A percentile compares a stretch with the other conserved stretches of the same genome.
phyloP scores from a whole-genome alignment of 1,139 yeast species.

The Hyphopichia khmerensis region DNA sequence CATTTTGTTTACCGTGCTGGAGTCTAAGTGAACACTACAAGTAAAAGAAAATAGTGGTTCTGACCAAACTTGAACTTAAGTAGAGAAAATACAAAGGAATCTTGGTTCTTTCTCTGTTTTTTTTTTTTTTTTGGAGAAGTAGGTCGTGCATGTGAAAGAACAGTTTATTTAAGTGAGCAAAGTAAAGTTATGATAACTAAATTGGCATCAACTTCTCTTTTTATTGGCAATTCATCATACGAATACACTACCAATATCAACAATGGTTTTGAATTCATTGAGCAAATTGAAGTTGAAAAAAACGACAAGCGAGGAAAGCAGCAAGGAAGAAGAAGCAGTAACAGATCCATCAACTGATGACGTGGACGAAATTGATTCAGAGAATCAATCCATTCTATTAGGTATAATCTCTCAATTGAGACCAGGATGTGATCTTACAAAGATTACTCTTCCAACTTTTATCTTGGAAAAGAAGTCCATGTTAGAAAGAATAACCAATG shows the following conservation, averaged over 20 bases:
- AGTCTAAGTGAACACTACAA: no score
- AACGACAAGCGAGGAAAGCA: constrained; percentile 6
- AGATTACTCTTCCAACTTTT: constrained; percentile 92
- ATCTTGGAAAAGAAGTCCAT: constrained; percentile 92
- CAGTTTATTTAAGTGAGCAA: no score
- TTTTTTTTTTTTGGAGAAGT: no score
- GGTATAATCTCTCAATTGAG: constrained; percentile 88
- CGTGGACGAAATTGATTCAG: constrained; percentile 87
- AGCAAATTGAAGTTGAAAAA: constrained; percentile 1
- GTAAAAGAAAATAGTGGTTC: no score
- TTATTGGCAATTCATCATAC: no score
- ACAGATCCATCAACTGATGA: constrained; percentile 47
- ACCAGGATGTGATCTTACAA: constrained; percentile 87
- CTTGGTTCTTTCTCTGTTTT: no score
- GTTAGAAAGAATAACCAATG: constrained; percentile 93
- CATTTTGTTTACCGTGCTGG: no score
- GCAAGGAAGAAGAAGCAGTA: not conserved
- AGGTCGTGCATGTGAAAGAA: no score
- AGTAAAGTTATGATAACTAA: no score
- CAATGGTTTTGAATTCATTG: not conserved
- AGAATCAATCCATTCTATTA: constrained; percentile 80
- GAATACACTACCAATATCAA: not conserved
- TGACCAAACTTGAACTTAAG: no score
- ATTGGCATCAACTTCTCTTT: no score
- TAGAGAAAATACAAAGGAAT: no score